Base-by-base conservation (phyloP, 2,329 filamentous ascomycete genomes). In the Teratosphaeria destructans region DNA sequence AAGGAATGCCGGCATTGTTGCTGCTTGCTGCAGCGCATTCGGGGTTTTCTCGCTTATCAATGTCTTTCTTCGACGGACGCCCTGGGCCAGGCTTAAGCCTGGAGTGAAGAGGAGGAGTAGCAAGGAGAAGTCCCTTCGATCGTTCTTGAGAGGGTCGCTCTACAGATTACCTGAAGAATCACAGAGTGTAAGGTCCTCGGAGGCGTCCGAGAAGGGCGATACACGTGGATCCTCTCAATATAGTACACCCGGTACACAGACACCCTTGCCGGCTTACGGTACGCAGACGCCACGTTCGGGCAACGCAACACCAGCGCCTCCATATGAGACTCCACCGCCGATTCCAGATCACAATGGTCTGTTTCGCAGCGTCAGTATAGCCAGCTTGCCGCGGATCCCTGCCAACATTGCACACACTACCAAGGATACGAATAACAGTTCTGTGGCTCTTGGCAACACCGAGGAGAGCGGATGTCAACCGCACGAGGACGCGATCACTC, bases 11-110 rank as follows among this genome's bases (percentile, higher is more conserved):
- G 68, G 66, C 34, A 66, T 65, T 35, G 59, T 70, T 37, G 68
- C 68, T 3, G 68, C 66, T 29, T 62, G 59, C 16, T 70, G 67
- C 58, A 68, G 66, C 57, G 57, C 63, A 8, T 66, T 70, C 37
- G 68, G 67, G 12, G 57, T 68, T 14, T 60, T 64, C 16, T 59
- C 67, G 5, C 62, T 70, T 5, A 59, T 66, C n/a, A 70, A 70
- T 49, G 67, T 65, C 11, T 61, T 69, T 35, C 57, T 70, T 14
- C 62, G 68, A 32, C 62, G 68, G 10, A 67, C 64, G 4, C 67
- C 68, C 4, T 69, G 66, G 65, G 37, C 63, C 43, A 65, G 63
- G 35, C 53, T 61, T 27, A 54, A 54, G 57, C 35, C 29, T 23
- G 16, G n/a, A 49, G 19, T 12, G 35, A 60, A 52, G 34, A 55